Conservation (phyloP, 306 rosid genomes). For the Cercis canadensis region DNA sequence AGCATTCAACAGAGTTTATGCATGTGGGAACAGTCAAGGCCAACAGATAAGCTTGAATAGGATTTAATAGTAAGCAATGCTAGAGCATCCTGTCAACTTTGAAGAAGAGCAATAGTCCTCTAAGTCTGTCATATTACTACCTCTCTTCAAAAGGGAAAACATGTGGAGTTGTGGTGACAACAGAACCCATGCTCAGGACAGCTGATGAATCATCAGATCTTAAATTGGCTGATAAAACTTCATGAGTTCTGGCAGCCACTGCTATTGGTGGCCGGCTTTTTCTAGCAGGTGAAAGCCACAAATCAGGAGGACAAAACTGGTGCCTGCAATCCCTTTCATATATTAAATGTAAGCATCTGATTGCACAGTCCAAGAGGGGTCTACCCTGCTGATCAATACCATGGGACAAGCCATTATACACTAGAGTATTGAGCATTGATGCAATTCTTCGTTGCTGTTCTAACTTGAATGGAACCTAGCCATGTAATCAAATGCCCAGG, state of each 20-base stretch:
- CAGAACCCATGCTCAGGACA: conserved; percentile 60
- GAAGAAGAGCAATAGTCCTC: conserved; percentile 20
- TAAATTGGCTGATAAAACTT: conserved; percentile 64
- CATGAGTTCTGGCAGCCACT: conserved; percentile 93
- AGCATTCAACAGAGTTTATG: conserved; percentile 23
- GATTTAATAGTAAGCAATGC: not conserved
- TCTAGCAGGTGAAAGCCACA: conserved; percentile 96
- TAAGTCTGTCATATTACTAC: conserved; percentile 47
- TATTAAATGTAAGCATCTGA: conserved; percentile 93
- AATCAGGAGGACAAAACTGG: conserved; percentile 81
- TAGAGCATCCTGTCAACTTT: not conserved
- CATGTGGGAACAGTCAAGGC: not conserved
- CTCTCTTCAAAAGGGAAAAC: conserved; percentile 97
- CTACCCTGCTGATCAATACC: conserved; percentile 59
- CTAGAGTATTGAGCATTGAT: conserved; percentile 85
- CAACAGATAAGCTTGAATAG: not conserved
- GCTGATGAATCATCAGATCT: conserved; percentile 65
- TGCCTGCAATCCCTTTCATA: conserved; percentile 99
- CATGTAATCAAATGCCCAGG: conserved; percentile 45
- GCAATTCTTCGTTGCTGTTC: conserved; percentile 90
- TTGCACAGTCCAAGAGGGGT: conserved; percentile 84
- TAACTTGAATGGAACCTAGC: conserved; percentile 84
- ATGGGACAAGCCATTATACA: conserved; percentile 79
- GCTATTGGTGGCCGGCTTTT: conserved; percentile 87
- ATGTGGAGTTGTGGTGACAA: conserved; percentile 81